phyloP scores from a whole-genome alignment of 2,329 filamentous ascomycete species.

The Trichophyton schoenleinii region DNA sequence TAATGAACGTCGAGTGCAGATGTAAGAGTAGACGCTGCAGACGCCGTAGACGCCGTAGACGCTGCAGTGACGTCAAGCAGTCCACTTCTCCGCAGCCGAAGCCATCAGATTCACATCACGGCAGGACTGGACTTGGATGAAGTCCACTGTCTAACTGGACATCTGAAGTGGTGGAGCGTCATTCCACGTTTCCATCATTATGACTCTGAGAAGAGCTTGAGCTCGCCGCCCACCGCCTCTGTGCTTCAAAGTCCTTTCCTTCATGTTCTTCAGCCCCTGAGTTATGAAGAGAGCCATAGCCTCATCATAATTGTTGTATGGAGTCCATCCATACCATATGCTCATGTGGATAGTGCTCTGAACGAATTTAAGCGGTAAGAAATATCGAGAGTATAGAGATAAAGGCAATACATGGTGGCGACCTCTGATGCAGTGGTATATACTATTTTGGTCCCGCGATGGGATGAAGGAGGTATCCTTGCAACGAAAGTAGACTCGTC shows the following conservation, averaged over 20 bases:
- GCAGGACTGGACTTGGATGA: too few relatives aligned
- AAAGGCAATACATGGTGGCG: not conserved
- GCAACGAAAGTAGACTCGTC: constrained; percentile 16
- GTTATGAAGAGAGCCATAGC: constrained; percentile 10
- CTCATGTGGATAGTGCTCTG: constrained; percentile 7
- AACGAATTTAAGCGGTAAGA: not conserved
- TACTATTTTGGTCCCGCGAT: constrained; percentile 9
- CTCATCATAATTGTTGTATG: constrained; percentile 5
- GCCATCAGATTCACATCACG: too few relatives aligned
- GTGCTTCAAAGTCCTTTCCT: constrained; percentile 6
- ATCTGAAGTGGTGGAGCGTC: too few relatives aligned
- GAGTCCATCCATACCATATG: constrained; percentile 8
- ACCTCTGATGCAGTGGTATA: constrained; percentile 13
- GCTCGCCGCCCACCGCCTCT: constrained; percentile 1
- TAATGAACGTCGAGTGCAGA: too few relatives aligned
- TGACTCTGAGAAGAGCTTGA: too few relatives aligned
- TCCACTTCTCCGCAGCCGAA: too few relatives aligned
- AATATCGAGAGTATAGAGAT: not conserved
- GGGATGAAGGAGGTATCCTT: constrained; percentile 10
- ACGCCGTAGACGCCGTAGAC: too few relatives aligned
- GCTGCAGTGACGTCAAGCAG: too few relatives aligned
- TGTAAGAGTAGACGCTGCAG: too few relatives aligned
- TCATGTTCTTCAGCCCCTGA: not conserved
- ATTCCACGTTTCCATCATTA: too few relatives aligned
- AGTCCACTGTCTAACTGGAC: too few relatives aligned